Evolutionary conservation across 106 monocot species (phyloP), one percentile per base, ranked within the genome.

Genomic region (Phalaenopsis equestris): DNA sequence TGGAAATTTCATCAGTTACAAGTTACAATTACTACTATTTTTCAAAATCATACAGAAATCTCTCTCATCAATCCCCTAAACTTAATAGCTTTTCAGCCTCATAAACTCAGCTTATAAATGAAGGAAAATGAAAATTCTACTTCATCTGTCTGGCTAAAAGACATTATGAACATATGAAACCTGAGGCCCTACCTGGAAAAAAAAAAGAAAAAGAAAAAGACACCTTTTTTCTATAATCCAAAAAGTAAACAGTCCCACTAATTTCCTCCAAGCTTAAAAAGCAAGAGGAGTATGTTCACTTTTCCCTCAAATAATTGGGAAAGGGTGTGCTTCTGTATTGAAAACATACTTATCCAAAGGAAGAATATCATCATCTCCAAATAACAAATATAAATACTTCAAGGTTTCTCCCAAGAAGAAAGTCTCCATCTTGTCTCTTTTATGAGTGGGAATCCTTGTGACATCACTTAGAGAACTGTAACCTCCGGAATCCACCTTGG

Each of bases 401-500:
- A 97, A 78, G 48, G 94, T 97, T 80, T 97, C 96, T 14, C 93
- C 96, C 57, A 94, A 81, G 83, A 97, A 97, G 81, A 97, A 97
- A 75, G 96, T 97, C 82, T 97, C 96, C 96, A 97, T 96, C 84
- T 96, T 96, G 81, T 96, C 96, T 79, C 96, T 93, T 82, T 80
- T 90, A 19, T 24, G 89, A 79, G 96, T 88, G 3, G 93, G 96
- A 56, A 92, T 8, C 4, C 73, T 79, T 9, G 96, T 96, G 56
- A 96, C 93, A 87, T 96, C 96, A 86, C 91, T 87, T 67, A 97
- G 78, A 56, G 94, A 97, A 47, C 84, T 85, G 75, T 97, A 97
- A 30, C 96, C 96, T 30, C 96, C 96, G 67, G 94, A 92, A 24
- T 94, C 92, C 3, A 94, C 85, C 56, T 87, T 96, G 45, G 94